These are phyloP conservation scores for Solanum tacnaense DNA, from an alignment of 257 asterid genomes.

Conservation along the genomic window DNA sequence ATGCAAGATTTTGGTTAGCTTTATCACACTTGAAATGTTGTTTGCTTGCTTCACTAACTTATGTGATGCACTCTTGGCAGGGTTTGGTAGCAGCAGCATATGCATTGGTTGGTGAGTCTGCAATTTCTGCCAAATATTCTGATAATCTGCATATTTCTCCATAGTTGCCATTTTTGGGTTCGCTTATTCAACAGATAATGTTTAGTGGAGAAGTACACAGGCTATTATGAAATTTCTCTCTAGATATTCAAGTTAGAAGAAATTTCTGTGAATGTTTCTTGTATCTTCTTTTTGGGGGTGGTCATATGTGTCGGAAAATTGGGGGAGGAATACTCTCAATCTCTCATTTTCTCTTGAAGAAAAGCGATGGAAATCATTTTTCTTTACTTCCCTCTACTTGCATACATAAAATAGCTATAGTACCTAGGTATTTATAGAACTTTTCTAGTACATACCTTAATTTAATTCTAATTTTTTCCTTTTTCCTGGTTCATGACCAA, in stretches of 20 bases:
- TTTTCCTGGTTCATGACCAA: not conserved
- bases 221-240: not conserved
- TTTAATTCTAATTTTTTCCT: not conserved
- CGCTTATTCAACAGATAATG: not conserved
- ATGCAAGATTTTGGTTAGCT: not conserved
- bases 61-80: not conserved
- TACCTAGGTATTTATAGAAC: not conserved
- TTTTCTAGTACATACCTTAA: not conserved
- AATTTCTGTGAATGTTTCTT: not conserved
- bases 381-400: not conserved
- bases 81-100: constrained; percentile 5
- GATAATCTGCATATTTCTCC: not conserved
- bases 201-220: not conserved
- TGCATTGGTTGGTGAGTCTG: constrained; percentile 3
- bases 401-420: not conserved
- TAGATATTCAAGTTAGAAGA: not conserved
- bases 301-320: not conserved
- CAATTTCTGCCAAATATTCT: not conserved
- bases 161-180: not conserved
- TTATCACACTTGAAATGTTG: not conserved
- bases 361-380: not conserved
- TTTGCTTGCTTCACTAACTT: not conserved
- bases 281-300: not conserved
- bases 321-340: not conserved
- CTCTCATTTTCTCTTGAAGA: not conserved